Percentiles rank a stretch among this genome's conserved stretches.
phyloP scores from a whole-genome alignment of 179 eudicot species.

The Beta corolliflora region DNA sequence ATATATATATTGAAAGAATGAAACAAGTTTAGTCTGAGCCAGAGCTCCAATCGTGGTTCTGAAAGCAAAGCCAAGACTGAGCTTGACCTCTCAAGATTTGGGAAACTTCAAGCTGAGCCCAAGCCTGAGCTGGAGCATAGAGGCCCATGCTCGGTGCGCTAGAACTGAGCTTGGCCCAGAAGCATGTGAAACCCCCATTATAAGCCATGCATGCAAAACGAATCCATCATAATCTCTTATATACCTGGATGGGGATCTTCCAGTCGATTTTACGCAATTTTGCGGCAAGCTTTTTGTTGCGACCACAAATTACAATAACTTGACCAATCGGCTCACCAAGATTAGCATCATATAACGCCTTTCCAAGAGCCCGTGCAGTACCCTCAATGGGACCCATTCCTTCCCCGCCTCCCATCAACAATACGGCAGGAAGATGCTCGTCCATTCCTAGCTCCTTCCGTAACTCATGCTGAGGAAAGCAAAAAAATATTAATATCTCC shows the following conservation, averaged over 20 bases:
- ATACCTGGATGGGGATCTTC: constrained; percentile 93
- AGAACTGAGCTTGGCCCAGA: background rate
- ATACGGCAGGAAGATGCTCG: constrained; percentile 78
- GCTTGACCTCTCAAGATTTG: background rate
- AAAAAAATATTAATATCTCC: background rate
- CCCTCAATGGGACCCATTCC: constrained; percentile 99
- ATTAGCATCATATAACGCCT: constrained; percentile 74
- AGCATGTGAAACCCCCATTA: background rate
- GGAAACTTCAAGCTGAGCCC: background rate
- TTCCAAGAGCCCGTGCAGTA: constrained; percentile 86
- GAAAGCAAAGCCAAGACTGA: background rate
- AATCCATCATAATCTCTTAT: background rate
- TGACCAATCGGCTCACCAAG: constrained; percentile 83
- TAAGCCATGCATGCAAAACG: background rate
- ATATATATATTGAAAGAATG: no score
- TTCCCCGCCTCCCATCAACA: constrained; percentile 99
- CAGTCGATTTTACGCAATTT: constrained; percentile 68
- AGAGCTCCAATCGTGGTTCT: no score
- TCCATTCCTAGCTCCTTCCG: constrained; percentile 91
- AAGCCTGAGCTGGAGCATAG: background rate
- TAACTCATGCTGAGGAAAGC: constrained; percentile 56
- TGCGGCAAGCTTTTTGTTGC: constrained; percentile 77
- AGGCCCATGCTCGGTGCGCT: background rate
- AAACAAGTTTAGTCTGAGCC: no score
- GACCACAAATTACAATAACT: constrained; percentile 89